phyloP scores from a whole-genome alignment of 371 early-diverging fungal genomes.

The Blakeslea trispora region DNA sequence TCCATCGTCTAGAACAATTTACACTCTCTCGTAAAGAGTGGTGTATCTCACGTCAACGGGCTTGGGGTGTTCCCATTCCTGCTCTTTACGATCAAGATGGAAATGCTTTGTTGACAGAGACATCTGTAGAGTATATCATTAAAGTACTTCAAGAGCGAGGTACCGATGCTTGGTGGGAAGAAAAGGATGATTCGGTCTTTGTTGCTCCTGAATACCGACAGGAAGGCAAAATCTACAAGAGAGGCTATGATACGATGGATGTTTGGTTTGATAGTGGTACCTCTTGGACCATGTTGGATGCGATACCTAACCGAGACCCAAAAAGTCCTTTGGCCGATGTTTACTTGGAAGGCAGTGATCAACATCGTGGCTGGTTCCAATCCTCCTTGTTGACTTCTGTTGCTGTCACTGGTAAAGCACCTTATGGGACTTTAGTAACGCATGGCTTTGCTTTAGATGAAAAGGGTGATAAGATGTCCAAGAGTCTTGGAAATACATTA shows the following conservation, averaged over 20 bases:
- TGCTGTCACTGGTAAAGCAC: conserved; percentile 75
- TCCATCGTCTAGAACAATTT: conserved; percentile 65
- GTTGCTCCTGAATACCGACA: conserved; percentile 68
- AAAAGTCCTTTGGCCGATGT: conserved; percentile 74
- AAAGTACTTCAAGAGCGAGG: conserved; percentile 63
- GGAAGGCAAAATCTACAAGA: conserved; percentile 52
- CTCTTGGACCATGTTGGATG: conserved; percentile 70
- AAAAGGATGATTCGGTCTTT: conserved; percentile 68
- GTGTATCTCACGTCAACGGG: conserved; percentile 92
- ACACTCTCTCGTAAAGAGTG: conserved; percentile 77
- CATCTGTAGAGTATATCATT: conserved; percentile 71
- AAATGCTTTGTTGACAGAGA: conserved; percentile 67
- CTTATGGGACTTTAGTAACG: conserved; percentile 84
- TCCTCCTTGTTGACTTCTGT: conserved; percentile 89
- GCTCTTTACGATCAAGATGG: conserved; percentile 73
- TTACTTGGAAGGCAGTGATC: conserved; percentile 94
- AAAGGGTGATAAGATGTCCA: conserved; percentile 92
- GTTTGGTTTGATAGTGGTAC: conserved; percentile 96
- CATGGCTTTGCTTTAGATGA: conserved; percentile 95
- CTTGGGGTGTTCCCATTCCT: conserved; percentile 85
- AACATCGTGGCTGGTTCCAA: conserved; percentile 98
- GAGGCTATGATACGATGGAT: conserved; percentile 89
- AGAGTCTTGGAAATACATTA: conserved; percentile 90
- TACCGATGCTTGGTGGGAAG: conserved; percentile 81
- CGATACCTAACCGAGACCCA: conserved; percentile 23